These are phyloP conservation scores for Trametes pubescens DNA, from an alignment of 1,284 basidiomycete species.

Conservation along the genomic window DNA sequence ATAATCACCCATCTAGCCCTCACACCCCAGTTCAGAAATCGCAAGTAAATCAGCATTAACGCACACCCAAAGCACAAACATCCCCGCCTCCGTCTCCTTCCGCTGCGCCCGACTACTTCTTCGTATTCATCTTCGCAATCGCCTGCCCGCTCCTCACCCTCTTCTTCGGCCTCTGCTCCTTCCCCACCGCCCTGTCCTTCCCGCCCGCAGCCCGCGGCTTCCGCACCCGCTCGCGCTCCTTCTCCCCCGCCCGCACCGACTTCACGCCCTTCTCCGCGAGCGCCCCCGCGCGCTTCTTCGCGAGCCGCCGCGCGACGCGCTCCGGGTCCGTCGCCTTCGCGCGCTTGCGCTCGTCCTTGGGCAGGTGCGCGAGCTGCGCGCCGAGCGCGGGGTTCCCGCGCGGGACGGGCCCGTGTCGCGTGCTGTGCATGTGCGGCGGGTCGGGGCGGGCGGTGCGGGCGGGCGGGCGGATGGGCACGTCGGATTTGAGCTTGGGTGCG, in stretches of 20 bases:
- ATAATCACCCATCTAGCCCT: background rate
- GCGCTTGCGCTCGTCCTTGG: constrained; percentile 88
- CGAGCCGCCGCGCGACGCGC: constrained; percentile 81
- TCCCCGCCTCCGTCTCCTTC: background rate
- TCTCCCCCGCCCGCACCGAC: constrained; percentile 41
- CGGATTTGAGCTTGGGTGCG: constrained; percentile 35
- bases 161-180: constrained; percentile 50
- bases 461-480: constrained; percentile 19
- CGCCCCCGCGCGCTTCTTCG: constrained; percentile 86
- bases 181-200: constrained; percentile 24
- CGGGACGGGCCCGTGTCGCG: constrained; percentile 51
- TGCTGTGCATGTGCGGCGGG: constrained; percentile 8
- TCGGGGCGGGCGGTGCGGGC: constrained; percentile 17
- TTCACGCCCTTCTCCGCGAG: constrained; percentile 57
- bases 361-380: constrained; percentile 73
- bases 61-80: background rate
- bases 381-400: constrained; percentile 87
- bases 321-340: constrained; percentile 82
- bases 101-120: constrained; percentile 60
- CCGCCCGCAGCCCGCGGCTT: constrained; percentile 52
- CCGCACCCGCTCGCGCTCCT: constrained; percentile 53
- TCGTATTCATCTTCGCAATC: constrained; percentile 62
- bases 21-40: no score
- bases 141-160: constrained; percentile 67
- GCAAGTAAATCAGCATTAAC: no score